These are phyloP conservation scores for Oehlia diaphana DNA, from an alignment of 192 early-diverging fungal genomes.

Conservation along the genomic window DNA sequence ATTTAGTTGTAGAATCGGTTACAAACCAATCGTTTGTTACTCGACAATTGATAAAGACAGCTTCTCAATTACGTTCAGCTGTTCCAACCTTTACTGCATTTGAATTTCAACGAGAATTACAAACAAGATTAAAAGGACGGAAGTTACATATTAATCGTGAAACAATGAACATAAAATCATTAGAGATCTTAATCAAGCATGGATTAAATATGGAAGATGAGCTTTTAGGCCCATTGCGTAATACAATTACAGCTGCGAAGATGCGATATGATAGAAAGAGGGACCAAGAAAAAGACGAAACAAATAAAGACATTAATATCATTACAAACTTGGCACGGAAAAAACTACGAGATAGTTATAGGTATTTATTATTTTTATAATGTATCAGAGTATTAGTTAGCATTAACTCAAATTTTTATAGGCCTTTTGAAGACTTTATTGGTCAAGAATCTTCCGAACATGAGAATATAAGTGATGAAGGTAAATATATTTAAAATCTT, in stretches of 20 bases:
- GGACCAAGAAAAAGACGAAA: not conserved
- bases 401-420: not conserved
- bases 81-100: not conserved
- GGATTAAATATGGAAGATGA: constrained; percentile 4
- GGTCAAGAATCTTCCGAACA: not conserved
- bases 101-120: not conserved
- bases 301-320: not conserved
- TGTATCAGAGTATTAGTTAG: not conserved
- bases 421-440: not conserved
- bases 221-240: not conserved
- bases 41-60: not conserved
- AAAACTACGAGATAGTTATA: not conserved
- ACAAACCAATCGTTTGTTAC: constrained; percentile 20
- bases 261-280: not conserved
- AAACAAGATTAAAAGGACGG: not conserved
- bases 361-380: not conserved
- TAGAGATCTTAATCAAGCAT: constrained; percentile 3
- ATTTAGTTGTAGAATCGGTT: constrained; percentile 19
- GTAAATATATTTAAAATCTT: not conserved
- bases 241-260: not conserved
- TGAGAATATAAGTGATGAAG: not conserved
- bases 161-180: constrained; percentile 4
- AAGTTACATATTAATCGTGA: not conserved
- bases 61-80: not conserved
- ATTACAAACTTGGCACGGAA: not conserved